Evolutionary conservation across 2,329 filamentous ascomycete genomes (phyloP), one percentile per base, ranked within the genome.

Genomic region (Coleophoma crateriformis): DNA sequence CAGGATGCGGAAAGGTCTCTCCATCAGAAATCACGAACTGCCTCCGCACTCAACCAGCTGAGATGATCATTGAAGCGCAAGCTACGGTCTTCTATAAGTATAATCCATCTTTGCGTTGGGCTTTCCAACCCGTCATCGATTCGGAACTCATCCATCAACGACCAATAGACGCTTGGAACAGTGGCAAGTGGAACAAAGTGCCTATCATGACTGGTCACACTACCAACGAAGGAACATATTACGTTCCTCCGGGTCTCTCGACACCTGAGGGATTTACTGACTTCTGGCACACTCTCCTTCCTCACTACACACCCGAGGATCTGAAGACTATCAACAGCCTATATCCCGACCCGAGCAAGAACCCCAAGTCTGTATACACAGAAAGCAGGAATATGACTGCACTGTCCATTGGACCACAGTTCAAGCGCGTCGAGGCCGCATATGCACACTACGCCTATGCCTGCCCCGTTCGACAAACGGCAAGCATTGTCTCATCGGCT

Each of bases 51-150:
- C 54, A 73, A 13, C 66, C 74, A 1, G 58, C 71, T 3, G 49
- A 58, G 0, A 63, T 54, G 10, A 53, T 78, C 27, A 55, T 67
- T 7, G 48, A 53, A 3, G 76, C 76, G 14, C 70, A 68, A 20
- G 61, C 65, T 22, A 42, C 45, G 3, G 67, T 80, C 22, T 79
- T 73, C 68, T 58, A 65, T 17, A 63, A 63, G 39, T 71, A 74
- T 59, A 64, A 64, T 17, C 54, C 60, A 5, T 67, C 63, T 11
- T 67, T 80, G 3, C 70, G 71, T 20, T 82, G 78, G 78, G 73
- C 85, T 1, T 88, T 87, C 67, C 85, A 87, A 56, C 84, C 84
- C 7, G 78, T 83, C 35, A 77, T 87, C 51, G 83, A 86, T 59
- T 73, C 74, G 1, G 72, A 76, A 7, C 61, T 82, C 12, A 79